These are phyloP conservation scores for Helicostylum pulchrum DNA, from an alignment of 192 early-diverging fungal genomes.

Conservation along the genomic window DNA sequence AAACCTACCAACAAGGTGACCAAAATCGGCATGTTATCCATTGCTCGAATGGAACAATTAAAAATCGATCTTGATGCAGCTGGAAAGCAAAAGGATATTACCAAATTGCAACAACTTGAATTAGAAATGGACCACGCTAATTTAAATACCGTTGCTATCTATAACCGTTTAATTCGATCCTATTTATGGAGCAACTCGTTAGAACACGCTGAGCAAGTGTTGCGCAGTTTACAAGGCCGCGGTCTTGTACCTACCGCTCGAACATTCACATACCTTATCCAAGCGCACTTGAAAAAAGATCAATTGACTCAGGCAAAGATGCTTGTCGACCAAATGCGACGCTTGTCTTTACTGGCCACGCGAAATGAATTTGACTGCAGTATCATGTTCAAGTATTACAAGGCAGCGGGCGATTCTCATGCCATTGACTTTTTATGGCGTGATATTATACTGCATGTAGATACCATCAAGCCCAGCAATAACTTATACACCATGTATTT, in stretches of 20 bases:
- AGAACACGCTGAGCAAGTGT: slow-evolving; percentile 11
- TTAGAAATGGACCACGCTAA: slow-evolving; percentile 17
- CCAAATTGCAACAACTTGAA: slow-evolving; percentile 3
- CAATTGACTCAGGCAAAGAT: not conserved
- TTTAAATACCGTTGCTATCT: slow-evolving; percentile 11
- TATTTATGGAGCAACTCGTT: slow-evolving; percentile 13
- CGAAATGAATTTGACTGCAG: slow-evolving; percentile 26
- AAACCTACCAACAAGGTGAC: not conserved
- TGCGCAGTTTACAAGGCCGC: not conserved
- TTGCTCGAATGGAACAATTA: slow-evolving; percentile 20
- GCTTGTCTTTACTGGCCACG: slow-evolving; percentile 11
- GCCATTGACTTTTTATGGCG: slow-evolving; percentile 38
- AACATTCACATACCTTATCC: slow-evolving; percentile 29
- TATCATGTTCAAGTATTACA: slow-evolving; percentile 24
- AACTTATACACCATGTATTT: slow-evolving; percentile 22
- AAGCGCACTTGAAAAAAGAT: slow-evolving; percentile 18
- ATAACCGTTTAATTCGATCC: slow-evolving; percentile 32
- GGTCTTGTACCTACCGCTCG: slow-evolving; percentile 30
- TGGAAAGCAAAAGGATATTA: slow-evolving; percentile 1
- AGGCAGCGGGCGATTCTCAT: slow-evolving; percentile 16
- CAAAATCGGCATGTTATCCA: slow-evolving; percentile 1
- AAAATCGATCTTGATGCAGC: slow-evolving; percentile 23
- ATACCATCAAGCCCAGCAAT: slow-evolving; percentile 19
- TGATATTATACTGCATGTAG: slow-evolving; percentile 21
- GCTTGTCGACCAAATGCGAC: slow-evolving; percentile 25